phyloP scores from a whole-genome alignment of 495 filamentous ascomycete species.

The Hypoxylon fuscum region DNA sequence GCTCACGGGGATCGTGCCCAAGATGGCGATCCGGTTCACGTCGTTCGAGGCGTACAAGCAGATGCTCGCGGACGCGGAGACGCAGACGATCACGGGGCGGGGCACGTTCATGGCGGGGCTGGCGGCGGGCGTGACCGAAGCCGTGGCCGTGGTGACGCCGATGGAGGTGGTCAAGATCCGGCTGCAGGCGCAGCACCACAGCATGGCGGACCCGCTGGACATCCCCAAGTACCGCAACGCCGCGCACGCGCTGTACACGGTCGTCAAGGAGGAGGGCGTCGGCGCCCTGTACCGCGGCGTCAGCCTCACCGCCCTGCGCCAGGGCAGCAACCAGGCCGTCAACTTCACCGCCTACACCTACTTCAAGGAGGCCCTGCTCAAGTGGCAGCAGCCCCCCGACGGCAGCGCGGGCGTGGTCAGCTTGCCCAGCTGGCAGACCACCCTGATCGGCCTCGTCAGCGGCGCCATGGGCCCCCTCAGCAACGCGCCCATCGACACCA shows the following conservation, averaged over 20 bases:
- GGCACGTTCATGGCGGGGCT: slow-evolving; percentile 92
- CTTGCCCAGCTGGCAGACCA: slow-evolving; percentile 89
- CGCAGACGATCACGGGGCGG: slow-evolving; percentile 73
- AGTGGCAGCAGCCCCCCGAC: slow-evolving; percentile 62
- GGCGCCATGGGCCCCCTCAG: slow-evolving; percentile 95
- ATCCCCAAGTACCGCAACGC: slow-evolving; percentile 97
- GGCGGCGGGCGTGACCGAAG: slow-evolving; percentile 92
- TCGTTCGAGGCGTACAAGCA: slow-evolving; percentile 97
- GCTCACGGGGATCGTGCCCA: slow-evolving; percentile 94
- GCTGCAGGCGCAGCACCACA: slow-evolving; percentile 96
- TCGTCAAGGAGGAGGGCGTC: slow-evolving; percentile 88
- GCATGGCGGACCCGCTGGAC: slow-evolving; percentile 89
- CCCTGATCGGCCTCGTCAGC: slow-evolving; percentile 86
- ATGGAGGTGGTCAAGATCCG: slow-evolving; percentile 99
- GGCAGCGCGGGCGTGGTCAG: slow-evolving; percentile 44
- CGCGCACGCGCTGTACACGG: slow-evolving; percentile 92
- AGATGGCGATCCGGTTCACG: slow-evolving; percentile 99
- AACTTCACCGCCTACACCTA: slow-evolving; percentile 99
- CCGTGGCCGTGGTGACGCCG: slow-evolving; percentile 92
- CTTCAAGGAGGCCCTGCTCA: slow-evolving; percentile 81
- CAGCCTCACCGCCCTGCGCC: slow-evolving; percentile 88
- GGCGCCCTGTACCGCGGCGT: slow-evolving; percentile 91
- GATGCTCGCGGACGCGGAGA: slow-evolving; percentile 74
- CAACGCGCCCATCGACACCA: slow-evolving; percentile 98
- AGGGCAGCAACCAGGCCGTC: slow-evolving; percentile 96